Evolutionary conservation across 2,329 filamentous ascomycete species (phyloP).

Genomic region (Zalaria sp.): DNA sequence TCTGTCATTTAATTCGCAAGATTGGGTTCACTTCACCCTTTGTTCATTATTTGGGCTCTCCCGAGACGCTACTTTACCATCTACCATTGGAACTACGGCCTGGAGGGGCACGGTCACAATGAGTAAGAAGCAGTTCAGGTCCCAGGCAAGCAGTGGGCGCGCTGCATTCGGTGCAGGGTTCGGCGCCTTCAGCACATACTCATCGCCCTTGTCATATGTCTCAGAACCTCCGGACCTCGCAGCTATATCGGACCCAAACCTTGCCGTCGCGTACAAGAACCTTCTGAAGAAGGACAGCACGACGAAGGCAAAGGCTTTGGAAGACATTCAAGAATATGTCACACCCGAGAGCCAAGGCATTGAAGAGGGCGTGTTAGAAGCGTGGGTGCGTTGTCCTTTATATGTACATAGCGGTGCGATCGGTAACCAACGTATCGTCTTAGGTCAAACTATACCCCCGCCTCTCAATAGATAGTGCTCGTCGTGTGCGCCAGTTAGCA

Average conservation of each 20-base stretch:
- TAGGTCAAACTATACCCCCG: slow-evolving; percentile 79
- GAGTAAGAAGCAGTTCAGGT: slow-evolving; percentile 42
- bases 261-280: slow-evolving; percentile 86
- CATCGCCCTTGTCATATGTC: slow-evolving; percentile 69
- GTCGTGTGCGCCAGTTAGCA: slow-evolving; percentile 74
- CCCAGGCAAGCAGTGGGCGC: slow-evolving; percentile 49
- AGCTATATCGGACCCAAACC: slow-evolving; percentile 61
- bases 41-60: no score
- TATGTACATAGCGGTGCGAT: slow-evolving; percentile 18
- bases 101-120: not conserved
- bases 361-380: slow-evolving; percentile 72
- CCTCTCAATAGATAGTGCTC: slow-evolving; percentile 76
- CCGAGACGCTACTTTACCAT: no score
- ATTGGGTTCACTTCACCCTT: no score
- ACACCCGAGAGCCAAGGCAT: slow-evolving; percentile 43
- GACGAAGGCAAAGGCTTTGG: slow-evolving; percentile 80
- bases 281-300: slow-evolving; percentile 83
- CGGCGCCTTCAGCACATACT: slow-evolving; percentile 31
- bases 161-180: slow-evolving; percentile 32
- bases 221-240: slow-evolving; percentile 72
- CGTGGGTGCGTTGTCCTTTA: slow-evolving; percentile 53
- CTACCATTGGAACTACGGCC: no score
- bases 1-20: no score
- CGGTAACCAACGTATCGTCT: slow-evolving; percentile 22
- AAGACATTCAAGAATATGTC: slow-evolving; percentile 61